Percentiles rank a stretch among this genome's conserved stretches.
Evolutionary conservation across 495 filamentous ascomycete genomes (phyloP).

Genomic region (Terfezia boudieri): DNA sequence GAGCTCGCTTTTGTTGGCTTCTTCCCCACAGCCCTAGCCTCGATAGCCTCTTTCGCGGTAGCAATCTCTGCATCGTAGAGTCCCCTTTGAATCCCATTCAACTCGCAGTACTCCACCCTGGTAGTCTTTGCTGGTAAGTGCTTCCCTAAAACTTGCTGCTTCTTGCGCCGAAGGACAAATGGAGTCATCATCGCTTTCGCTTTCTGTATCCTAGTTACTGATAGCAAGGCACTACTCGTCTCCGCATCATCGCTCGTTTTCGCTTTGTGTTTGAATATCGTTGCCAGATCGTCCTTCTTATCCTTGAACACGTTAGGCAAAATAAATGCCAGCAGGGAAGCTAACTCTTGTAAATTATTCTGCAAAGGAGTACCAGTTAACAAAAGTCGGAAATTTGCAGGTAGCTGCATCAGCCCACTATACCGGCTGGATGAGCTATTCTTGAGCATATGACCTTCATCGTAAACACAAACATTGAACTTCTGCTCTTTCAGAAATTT

Average conservation of each 20-base stretch:
- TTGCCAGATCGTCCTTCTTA: conserved; percentile 47
- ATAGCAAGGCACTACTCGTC: conserved; percentile 49
- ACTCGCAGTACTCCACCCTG: conserved; percentile 53
- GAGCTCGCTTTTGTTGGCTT: conserved; percentile 32
- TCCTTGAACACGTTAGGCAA: conserved; percentile 61
- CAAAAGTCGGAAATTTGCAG: conserved; percentile 54
- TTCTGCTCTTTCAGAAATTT: conserved; percentile 43
- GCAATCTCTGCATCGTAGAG: conserved; percentile 46
- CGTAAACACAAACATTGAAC: conserved; percentile 51
- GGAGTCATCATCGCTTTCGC: conserved; percentile 86
- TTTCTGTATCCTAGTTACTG: conserved; percentile 58
- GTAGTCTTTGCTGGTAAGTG: conserved; percentile 65
- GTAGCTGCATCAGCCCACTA: conserved; percentile 54
- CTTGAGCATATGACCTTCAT: conserved; percentile 82
- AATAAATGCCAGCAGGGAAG: conserved; percentile 73
- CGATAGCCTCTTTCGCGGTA: conserved; percentile 31
- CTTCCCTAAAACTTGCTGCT: conserved; percentile 65
- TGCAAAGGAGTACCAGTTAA: conserved; percentile 88
- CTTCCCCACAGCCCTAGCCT: conserved; percentile 34
- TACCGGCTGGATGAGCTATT: conserved; percentile 65
- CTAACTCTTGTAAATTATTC: conserved; percentile 84
- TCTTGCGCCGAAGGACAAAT: conserved; percentile 81
- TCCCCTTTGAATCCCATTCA: conserved; percentile 42
- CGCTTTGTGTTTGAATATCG: conserved; percentile 76
- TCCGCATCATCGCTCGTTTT: conserved; percentile 52